phyloP scores from a whole-genome alignment of 2,329 filamentous ascomycete genomes.

The Chrysoporthe austroafricana region DNA sequence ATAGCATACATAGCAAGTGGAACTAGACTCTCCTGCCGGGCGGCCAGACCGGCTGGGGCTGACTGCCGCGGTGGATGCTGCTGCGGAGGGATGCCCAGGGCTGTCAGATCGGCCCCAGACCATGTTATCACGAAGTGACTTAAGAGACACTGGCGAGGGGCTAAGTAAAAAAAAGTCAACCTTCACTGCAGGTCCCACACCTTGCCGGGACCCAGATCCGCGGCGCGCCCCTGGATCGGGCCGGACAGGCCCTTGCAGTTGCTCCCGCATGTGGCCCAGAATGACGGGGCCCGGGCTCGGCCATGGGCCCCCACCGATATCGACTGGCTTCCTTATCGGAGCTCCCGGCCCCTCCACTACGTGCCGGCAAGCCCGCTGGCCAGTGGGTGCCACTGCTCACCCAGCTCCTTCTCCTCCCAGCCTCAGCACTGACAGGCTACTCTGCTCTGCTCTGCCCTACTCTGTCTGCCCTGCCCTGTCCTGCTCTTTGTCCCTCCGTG shows the following conservation, averaged over 20 bases:
- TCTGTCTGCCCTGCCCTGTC: background rate
- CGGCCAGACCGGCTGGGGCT: too few relatives aligned
- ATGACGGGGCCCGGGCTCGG: background rate
- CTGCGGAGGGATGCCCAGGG: too few relatives aligned
- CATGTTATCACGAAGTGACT: too few relatives aligned
- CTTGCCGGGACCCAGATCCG: background rate
- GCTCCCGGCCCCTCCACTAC: slow-evolving; percentile 13
- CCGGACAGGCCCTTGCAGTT: slow-evolving; percentile 1
- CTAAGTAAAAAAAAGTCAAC: too few relatives aligned
- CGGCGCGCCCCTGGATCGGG: slow-evolving; percentile 5
- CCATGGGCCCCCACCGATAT: background rate
- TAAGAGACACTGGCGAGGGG: too few relatives aligned
- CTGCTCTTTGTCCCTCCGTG: background rate
- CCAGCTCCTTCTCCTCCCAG: background rate
- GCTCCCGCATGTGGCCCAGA: background rate
- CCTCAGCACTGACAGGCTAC: background rate
- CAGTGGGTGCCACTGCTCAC: background rate
- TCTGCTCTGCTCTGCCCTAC: too few relatives aligned
- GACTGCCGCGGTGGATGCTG: too few relatives aligned
- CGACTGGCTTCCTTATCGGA: slow-evolving; percentile 16
- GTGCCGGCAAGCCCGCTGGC: background rate
- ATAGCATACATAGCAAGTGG: too few relatives aligned
- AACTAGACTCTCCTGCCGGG: too few relatives aligned
- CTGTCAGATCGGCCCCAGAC: too few relatives aligned
- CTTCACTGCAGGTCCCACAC: background rate